Evolutionary conservation across 179 eudicot species (phyloP).

Genomic region (Actinidia chinensis): DNA sequence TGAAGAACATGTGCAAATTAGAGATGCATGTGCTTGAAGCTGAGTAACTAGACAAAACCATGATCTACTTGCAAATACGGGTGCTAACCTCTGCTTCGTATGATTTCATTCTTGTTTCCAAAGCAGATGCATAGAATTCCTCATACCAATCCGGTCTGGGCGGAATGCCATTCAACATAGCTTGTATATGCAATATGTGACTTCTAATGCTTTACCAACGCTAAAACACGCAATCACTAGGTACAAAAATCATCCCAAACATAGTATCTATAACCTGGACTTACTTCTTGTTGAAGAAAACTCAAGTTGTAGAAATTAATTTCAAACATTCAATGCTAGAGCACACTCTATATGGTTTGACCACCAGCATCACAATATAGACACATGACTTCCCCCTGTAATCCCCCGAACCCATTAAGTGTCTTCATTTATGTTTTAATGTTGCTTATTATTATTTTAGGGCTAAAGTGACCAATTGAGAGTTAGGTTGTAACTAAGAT

Average conservation of each 20-base stretch:
- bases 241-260: neutral
- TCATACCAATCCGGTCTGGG: constrained; percentile 88
- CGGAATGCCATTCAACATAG: constrained; percentile 54
- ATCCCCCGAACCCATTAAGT: no score
- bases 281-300: no score
- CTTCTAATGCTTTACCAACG: neutral
- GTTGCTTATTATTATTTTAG: no score
- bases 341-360: neutral
- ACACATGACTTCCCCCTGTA: neutral
- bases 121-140: constrained; percentile 66
- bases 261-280: neutral
- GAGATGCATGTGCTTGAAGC: neutral
- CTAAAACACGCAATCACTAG: neutral
- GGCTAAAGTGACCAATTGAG: no score
- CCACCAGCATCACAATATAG: neutral
- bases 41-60: neutral
- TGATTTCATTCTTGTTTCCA: constrained; percentile 50
- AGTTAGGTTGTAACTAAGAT: no score
- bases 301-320: no score
- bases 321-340: neutral
- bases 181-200: constrained; percentile 35
- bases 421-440: no score
- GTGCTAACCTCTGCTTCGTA: constrained; percentile 68
- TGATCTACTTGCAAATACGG: neutral
- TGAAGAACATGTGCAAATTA: constrained; percentile 7